These are phyloP conservation scores for Spathaspora hagerdaliae DNA, from an alignment of 805 yeast species.

Conservation along the genomic window DNA sequence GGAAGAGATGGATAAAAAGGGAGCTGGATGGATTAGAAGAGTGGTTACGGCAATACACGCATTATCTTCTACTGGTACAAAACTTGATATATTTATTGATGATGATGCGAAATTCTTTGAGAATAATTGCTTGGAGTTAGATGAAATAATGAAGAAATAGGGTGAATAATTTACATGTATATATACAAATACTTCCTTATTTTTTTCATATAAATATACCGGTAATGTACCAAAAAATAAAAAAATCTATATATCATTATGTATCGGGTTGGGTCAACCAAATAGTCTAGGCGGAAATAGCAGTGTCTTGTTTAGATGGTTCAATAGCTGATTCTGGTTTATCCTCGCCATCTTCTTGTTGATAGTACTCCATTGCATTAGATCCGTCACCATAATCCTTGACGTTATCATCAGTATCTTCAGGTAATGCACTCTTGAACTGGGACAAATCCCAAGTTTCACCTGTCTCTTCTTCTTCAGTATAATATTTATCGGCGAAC, in stretches of 20 bases:
- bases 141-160: conserved; percentile 5
- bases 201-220: neutral
- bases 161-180: neutral
- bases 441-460: conserved; percentile 55
- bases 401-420: conserved; percentile 42
- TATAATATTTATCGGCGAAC: conserved; percentile 51
- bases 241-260: conserved; percentile 1
- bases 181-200: neutral
- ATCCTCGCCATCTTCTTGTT: conserved; percentile 1
- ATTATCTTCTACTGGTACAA: conserved; percentile 25
- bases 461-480: conserved; percentile 50
- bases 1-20: conserved; percentile 33
- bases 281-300: neutral
- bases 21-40: conserved; percentile 36
- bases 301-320: neutral
- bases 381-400: conserved; percentile 75
- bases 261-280: neutral
- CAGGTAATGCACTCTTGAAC: conserved; percentile 53
- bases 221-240: neutral
- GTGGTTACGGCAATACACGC: conserved; percentile 24
- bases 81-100: conserved; percentile 29
- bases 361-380: conserved; percentile 24
- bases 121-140: conserved; percentile 10
- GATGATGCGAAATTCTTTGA: conserved; percentile 31
- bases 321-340: conserved; percentile 3